Conservation (phyloP, 176 grass and related monocot species). For the Cenchrus purpureus region DNA sequence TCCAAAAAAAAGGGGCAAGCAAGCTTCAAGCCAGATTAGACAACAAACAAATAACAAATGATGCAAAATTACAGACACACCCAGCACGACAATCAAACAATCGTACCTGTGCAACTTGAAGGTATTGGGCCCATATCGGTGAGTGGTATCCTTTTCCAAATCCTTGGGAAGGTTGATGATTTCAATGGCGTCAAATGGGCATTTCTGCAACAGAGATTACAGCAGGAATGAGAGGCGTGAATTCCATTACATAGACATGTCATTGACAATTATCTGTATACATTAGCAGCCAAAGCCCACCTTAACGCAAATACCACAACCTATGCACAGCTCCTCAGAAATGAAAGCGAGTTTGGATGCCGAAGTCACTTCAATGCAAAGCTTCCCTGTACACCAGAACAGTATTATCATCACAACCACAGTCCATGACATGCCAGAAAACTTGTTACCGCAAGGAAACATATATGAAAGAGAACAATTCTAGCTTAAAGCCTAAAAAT, state of each 20-base stretch:
- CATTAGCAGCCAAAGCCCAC: conserved; percentile 43
- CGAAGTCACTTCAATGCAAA: conserved; percentile 83
- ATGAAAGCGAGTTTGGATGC: conserved; percentile 72
- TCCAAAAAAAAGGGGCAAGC: not conserved
- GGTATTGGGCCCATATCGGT: conserved; percentile 90
- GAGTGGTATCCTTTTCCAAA: conserved; percentile 90
- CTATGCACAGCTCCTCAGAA: conserved; percentile 93
- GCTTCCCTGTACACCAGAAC: conserved; percentile 59
- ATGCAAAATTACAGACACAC: not conserved
- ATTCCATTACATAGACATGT: not conserved
- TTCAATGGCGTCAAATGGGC: conserved; percentile 92
- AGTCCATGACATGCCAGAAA: not conserved
- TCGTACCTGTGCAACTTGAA: conserved; percentile 92
- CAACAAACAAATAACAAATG: not conserved
- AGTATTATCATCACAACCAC: not conserved
- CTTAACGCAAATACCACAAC: conserved; percentile 98
- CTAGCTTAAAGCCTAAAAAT: not conserved
- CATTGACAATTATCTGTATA: not conserved
- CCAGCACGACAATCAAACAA: not conserved
- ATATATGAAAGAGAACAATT: not conserved
- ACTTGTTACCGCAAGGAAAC: not conserved
- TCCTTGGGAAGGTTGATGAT: conserved; percentile 96
- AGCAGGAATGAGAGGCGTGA: not conserved
- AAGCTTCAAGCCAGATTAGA: conserved; percentile 11
- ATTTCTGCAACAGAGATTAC: conserved; percentile 70